phyloP scores from a whole-genome alignment of 305 asterid genomes.

The Euphrasia arctica region DNA sequence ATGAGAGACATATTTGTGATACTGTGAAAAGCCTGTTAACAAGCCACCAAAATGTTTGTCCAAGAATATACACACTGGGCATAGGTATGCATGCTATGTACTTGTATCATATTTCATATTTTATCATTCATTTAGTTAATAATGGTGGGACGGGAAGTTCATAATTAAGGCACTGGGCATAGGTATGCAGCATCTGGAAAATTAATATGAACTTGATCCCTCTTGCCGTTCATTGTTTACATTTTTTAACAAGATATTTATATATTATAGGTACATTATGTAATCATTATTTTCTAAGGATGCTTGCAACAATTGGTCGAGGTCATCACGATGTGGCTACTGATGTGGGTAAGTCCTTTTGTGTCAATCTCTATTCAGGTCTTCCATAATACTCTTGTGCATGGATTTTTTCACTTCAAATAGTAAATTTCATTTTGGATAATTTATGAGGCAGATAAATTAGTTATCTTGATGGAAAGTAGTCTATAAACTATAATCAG shows the following conservation, averaged over 20 bases:
- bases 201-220: neutral
- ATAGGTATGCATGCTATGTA: slow-evolving; percentile 48
- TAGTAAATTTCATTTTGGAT: neutral
- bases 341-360: slow-evolving; percentile 63
- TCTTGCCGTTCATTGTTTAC: slow-evolving; percentile 12
- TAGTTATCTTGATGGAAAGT: neutral
- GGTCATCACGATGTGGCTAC: slow-evolving; percentile 73
- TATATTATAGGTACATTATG: slow-evolving; percentile 62
- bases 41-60: slow-evolving; percentile 36
- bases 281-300: slow-evolving; percentile 84
- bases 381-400: neutral
- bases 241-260: slow-evolving; percentile 13
- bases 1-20: slow-evolving; percentile 71
- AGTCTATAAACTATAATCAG: neutral
- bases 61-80: slow-evolving; percentile 79
- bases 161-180: no score
- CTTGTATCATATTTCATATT: neutral
- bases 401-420: neutral
- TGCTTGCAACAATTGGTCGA: slow-evolving; percentile 69
- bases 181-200: neutral
- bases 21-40: slow-evolving; percentile 44
- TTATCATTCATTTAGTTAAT: neutral
- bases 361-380: neutral
- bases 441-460: slow-evolving; percentile 7
- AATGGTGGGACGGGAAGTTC: neutral